A percentile compares a stretch with the other conserved stretches of the same genome.
phyloP scores from a whole-genome alignment of 306 rosid genomes.

The Phaseolus lunatus region DNA sequence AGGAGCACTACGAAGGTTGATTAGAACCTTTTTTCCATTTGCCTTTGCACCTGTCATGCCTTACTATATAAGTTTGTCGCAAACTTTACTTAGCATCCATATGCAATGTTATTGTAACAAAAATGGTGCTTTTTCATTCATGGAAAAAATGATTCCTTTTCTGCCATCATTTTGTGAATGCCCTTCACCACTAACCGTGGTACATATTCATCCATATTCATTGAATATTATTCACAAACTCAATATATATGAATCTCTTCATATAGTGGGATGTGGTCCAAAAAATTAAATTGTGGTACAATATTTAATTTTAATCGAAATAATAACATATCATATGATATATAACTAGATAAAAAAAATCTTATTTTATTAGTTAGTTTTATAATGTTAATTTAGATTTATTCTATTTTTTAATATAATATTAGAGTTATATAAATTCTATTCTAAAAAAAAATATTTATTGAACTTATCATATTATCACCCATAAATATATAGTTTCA shows the following conservation, averaged over 20 bases:
- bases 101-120: neutral
- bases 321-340: no score
- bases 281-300: neutral
- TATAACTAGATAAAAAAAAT: no score
- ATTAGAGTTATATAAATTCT: no score
- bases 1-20: neutral
- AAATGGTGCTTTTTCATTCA: neutral
- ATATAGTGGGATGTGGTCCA: neutral
- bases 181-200: conserved; percentile 6
- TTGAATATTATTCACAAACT: neutral
- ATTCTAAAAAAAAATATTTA: no score
- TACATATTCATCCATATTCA: conserved; percentile 5
- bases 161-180: neutral
- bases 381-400: no score
- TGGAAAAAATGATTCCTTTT: neutral
- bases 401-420: no score
- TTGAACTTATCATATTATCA: no score
- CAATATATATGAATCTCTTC: neutral
- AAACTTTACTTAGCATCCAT: conserved; percentile 7
- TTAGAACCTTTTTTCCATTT: neutral
- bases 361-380: no score
- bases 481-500: no score
- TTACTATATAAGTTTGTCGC: neutral
- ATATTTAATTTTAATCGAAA: no score
- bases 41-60: neutral